These are phyloP conservation scores for Nephelium lappaceum DNA, from an alignment of 345 rosid species.

Conservation along the genomic window DNA sequence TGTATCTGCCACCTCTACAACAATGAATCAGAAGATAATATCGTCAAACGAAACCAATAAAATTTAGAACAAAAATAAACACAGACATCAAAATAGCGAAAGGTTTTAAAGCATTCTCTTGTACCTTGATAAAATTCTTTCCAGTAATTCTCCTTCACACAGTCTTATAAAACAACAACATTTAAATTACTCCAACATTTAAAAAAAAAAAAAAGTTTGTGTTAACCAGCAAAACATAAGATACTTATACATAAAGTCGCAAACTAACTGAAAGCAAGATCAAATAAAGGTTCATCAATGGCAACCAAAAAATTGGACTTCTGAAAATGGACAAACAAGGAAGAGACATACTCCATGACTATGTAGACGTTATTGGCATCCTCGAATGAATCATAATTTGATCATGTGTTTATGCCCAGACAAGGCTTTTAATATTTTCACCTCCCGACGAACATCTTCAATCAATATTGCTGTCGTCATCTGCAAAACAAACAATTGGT, in stretches of 20 bases:
- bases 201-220: background rate
- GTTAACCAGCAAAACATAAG: background rate
- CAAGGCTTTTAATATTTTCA: slow-evolving; percentile 77
- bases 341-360: too few species aligned
- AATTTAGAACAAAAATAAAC: background rate
- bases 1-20: slow-evolving; percentile 90
- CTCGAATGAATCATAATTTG: slow-evolving; percentile 85
- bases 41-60: slow-evolving; percentile 5
- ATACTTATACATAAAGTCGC: background rate
- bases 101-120: background rate
- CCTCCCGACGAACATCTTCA: slow-evolving; percentile 97
- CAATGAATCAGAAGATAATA: slow-evolving; percentile 14
- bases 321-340: too few species aligned
- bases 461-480: slow-evolving; percentile 83
- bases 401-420: slow-evolving; percentile 82
- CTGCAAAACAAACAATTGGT: slow-evolving; percentile 46
- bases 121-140: slow-evolving; percentile 89
- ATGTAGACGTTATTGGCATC: slow-evolving; percentile 74
- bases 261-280: background rate
- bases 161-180: slow-evolving; percentile 52
- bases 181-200: slow-evolving; percentile 5
- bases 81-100: background rate
- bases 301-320: too few species aligned
- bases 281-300: slow-evolving; percentile 6
- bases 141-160: slow-evolving; percentile 95